Percentiles rank a stretch among this genome's conserved stretches.
phyloP scores from a whole-genome alignment of 1,139 yeast genomes.

The Protomyces inundatus region DNA sequence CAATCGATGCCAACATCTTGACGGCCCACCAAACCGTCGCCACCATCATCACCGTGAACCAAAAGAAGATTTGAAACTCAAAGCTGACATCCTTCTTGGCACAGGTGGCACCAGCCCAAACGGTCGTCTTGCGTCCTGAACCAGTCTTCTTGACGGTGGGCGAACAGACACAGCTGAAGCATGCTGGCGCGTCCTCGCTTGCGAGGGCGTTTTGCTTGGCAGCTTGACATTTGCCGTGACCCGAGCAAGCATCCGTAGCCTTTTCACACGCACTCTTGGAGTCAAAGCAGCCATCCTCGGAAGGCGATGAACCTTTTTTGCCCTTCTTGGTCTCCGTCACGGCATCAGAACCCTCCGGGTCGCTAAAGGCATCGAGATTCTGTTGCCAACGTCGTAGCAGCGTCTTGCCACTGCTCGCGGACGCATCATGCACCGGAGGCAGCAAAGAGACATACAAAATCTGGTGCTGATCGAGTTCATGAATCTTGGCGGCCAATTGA shows the following conservation, averaged over 20 bases:
- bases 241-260: conserved; percentile 53
- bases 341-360: background rate
- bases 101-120: conserved; percentile 64
- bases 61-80: conserved; percentile 59
- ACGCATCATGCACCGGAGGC: conserved; percentile 11
- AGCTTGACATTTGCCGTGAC: conserved; percentile 54
- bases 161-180: conserved; percentile 55
- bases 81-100: conserved; percentile 59
- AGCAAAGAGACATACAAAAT: conserved; percentile 10
- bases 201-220: conserved; percentile 36
- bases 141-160: conserved; percentile 45
- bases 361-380: conserved; percentile 25
- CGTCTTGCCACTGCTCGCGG: background rate
- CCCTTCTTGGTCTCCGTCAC: background rate
- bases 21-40: conserved; percentile 24
- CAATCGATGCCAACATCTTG: conserved; percentile 16
- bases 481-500: conserved; percentile 2
- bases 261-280: conserved; percentile 51
- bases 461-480: conserved; percentile 4
- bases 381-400: conserved; percentile 25
- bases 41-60: conserved; percentile 40
- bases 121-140: conserved; percentile 45
- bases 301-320: background rate
- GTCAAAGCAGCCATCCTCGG: conserved; percentile 13
- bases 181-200: conserved; percentile 36